Evolutionary conservation across 2,329 filamentous ascomycete genomes (phyloP), one percentile per base, ranked within the genome.

Genomic region (Aspergillus udagawae): DNA sequence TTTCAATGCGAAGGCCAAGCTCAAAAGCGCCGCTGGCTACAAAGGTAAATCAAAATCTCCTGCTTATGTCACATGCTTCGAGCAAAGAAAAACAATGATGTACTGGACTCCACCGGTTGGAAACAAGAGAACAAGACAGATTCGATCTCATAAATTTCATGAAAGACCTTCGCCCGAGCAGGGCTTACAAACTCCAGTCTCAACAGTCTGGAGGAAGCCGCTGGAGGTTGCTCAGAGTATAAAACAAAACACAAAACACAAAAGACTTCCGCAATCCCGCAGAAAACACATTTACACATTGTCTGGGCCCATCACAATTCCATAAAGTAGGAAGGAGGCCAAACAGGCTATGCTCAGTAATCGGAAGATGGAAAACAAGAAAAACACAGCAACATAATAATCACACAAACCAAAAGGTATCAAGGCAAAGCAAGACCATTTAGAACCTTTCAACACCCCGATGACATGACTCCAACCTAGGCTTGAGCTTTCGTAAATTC

Each of bases 401-500:
- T 17, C 44, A 47, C 8, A 47, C 44, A 47, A 23, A 47, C 10
- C 32, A 38, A 44, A 3, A 27, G 10, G 44, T 25, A 47, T 47
- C 41, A 50, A 49, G 17, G 35, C 17, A 29, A 47, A 21, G 51
- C 51, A 32, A 20, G 44, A 38, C 32, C 12, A 7, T 25, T 27
- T 6, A 47, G 21, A 47, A 12, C 44, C 44, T 17, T 47, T 47
- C 23, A 14, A 27, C 23, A 25, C 44, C 44, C 20, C 17, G 23
- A 47, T 17, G 14, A 47, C 8, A 7, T 27, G 21, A 25, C 23
- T 25, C 12, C 10, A 47, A 20, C 21, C 42, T 56, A 61, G 53
- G 55, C 56, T 32, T 59, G 23, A 28, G 59, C 54, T 51, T 57
- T 51, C 28, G 56, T 53, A 29, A 65, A 66, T 29, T 63, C 62